phyloP scores from a whole-genome alignment of 1,284 basidiomycete species.

The Pulchroboletus neoregius region DNA sequence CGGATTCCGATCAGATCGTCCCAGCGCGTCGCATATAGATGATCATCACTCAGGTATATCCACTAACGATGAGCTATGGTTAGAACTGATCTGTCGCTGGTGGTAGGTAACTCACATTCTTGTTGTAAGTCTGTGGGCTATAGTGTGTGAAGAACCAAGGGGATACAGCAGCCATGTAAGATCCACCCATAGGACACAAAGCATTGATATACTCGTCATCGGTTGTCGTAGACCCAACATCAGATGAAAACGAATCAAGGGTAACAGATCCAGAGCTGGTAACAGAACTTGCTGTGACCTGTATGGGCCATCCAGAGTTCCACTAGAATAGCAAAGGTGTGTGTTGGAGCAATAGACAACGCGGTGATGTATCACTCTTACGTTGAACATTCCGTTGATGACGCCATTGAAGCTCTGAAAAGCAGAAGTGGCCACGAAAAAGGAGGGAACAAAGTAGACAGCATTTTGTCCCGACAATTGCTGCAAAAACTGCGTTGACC shows the following conservation, averaged over 20 bases:
- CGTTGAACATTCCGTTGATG: conserved; percentile 61
- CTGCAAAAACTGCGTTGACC: conserved; percentile 54
- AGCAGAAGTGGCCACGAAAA: conserved; percentile 55
- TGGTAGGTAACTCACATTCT: conserved; percentile 56
- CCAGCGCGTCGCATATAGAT: conserved; percentile 73
- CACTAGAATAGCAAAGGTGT: conserved; percentile 37
- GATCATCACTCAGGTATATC: conserved; percentile 66
- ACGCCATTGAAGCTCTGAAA: conserved; percentile 47
- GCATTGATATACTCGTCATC: conserved; percentile 46
- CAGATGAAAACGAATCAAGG: conserved; percentile 38
- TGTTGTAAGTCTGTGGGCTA: conserved; percentile 62
- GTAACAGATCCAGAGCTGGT: conserved; percentile 20
- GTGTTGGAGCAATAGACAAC: conserved; percentile 4
- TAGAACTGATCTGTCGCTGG: conserved; percentile 1
- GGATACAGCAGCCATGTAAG: conserved; percentile 46
- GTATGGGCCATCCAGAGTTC: conserved; percentile 64
- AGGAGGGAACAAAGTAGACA: conserved; percentile 62
- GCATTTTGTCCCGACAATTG: conserved; percentile 45
- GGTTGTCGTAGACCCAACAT: conserved; percentile 44
- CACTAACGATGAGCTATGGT: conserved; percentile 36
- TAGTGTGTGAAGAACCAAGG: conserved; percentile 84
- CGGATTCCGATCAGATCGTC: conserved; percentile 63
- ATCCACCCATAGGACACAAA: conserved; percentile 33
- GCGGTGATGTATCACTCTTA: conserved; percentile 27
- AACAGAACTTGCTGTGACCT: conserved; percentile 46